Evolutionary conservation across 352 stramenopile species (phyloP).

Genomic region (Globisporangium megalacanthum): DNA sequence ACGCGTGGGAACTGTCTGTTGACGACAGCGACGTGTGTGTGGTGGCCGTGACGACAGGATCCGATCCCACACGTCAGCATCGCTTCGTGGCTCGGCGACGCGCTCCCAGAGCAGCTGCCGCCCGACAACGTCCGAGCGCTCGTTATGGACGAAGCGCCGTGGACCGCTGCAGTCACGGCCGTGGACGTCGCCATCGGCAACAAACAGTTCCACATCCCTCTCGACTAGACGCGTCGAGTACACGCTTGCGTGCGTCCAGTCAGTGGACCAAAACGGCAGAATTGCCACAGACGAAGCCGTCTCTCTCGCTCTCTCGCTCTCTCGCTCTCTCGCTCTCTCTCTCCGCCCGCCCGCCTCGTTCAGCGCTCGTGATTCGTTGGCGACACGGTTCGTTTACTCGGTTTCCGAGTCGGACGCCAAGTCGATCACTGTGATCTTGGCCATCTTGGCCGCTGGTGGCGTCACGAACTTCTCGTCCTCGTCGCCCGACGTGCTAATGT

Average conservation of each 20-base stretch:
- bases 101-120: slow-evolving; percentile 33
- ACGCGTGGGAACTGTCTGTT: slow-evolving; percentile 38
- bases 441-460: slow-evolving; percentile 2
- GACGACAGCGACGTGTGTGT: slow-evolving; percentile 22
- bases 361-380: background rate
- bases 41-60: slow-evolving; percentile 29
- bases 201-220: slow-evolving; percentile 73
- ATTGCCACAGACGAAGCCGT: too few species aligned
- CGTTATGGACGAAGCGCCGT: slow-evolving; percentile 10
- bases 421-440: slow-evolving; percentile 29
- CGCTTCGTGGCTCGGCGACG: slow-evolving; percentile 51
- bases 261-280: too few species aligned
- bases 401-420: slow-evolving; percentile 46
- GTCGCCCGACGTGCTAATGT: slow-evolving; percentile 16
- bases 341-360: background rate
- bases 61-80: slow-evolving; percentile 80
- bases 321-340: background rate
- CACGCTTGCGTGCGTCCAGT: too few species aligned
- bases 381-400: too few species aligned
- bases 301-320: too few species aligned
- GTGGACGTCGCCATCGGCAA: slow-evolving; percentile 76
- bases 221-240: slow-evolving; percentile 24
- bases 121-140: slow-evolving; percentile 26
- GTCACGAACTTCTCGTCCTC: slow-evolving; percentile 4
- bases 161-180: slow-evolving; percentile 21